Base-by-base conservation (phyloP, 768 basidiomycete genomes). In the Filobasidium wieringae region DNA sequence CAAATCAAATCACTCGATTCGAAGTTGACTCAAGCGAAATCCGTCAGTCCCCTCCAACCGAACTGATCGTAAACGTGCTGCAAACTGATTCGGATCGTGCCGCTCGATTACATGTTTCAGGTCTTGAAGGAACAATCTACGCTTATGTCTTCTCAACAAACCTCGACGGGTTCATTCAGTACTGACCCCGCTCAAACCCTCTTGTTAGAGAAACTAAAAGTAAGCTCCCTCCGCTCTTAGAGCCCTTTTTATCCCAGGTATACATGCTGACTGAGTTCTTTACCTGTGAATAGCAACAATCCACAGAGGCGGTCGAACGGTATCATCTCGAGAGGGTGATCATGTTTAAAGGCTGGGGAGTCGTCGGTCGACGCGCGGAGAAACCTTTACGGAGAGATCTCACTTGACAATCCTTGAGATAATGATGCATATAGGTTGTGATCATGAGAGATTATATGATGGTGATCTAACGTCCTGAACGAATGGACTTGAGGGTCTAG, bases 321-420 rank as follows among this genome's bases (percentile, higher is more conserved):
- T 88, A 88, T 69, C 79, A 79, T 49, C 77, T 79, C 50, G 90
- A 96, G 69, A 85, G 88, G 64, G 80, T 84, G 63, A 78, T 88
- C 57, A 85, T 93, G 83, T 75, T 88, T 19, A 80, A 84, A 55
- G 81, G 82, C 5, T 77, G 89, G 59, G 87, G 89, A 69, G 77
- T 77, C 37, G 74, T 81, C 40, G 86, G 88, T 11, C 82, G 85
- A 79, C 77, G 78, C 51, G 80, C 77, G 19, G 75, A 80, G 34
- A 79, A 85, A 57, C 43, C 43, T n/a, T n/a, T n/a, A 27, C 14
- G 4, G 4, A 47, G 43, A 47, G 43, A 47, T 47, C 37, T 15
- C 3, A 11, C 37, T 4, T n/a, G n/a, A n/a, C n/a, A n/a, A n/a
- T n/a, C n/a, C n/a, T n/a, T n/a, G n/a, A n/a, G n/a, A n/a, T n/a